Percentiles rank a stretch among this genome's conserved stretches.
Evolutionary conservation across 768 basidiomycete species (phyloP).

Genomic region (Nevesoporus exiguus): DNA sequence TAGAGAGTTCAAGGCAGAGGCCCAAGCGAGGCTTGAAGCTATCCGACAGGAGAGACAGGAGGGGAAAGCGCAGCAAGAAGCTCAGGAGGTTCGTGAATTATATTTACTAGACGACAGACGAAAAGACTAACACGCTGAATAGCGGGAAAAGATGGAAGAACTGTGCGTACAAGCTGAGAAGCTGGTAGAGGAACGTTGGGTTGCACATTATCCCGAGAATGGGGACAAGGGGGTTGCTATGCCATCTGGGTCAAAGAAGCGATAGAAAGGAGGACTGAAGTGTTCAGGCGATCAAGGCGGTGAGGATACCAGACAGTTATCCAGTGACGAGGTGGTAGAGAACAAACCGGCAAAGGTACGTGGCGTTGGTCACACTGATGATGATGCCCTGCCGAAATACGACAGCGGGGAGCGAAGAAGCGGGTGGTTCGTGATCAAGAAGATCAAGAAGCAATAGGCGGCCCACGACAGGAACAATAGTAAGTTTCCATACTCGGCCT

Average conservation of each 20-base stretch:
- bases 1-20: slow-evolving; percentile 75
- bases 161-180: slow-evolving; percentile 68
- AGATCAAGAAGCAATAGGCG: slow-evolving; percentile 58
- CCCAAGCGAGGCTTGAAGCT: slow-evolving; percentile 66
- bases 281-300: slow-evolving; percentile 45
- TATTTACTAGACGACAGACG: background rate
- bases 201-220: slow-evolving; percentile 64
- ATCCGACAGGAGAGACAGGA: slow-evolving; percentile 78
- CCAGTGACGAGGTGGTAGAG: slow-evolving; percentile 66
- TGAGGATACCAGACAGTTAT: slow-evolving; percentile 58
- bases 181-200: slow-evolving; percentile 73
- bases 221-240: slow-evolving; percentile 42
- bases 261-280: slow-evolving; percentile 72
- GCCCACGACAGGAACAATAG: slow-evolving; percentile 77
- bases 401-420: slow-evolving; percentile 57
- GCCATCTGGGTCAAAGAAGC: slow-evolving; percentile 61
- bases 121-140: background rate
- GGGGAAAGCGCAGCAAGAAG: slow-evolving; percentile 66
- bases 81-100: slow-evolving; percentile 53
- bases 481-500: slow-evolving; percentile 34
- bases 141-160: slow-evolving; percentile 64
- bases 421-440: slow-evolving; percentile 78
- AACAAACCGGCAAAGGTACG: slow-evolving; percentile 61
- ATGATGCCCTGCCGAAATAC: background rate
- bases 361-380: background rate